Evolutionary conservation across 1,284 basidiomycete genomes (phyloP), one percentile per base, ranked within the genome.

Genomic region (Ceratobasidium sp.): DNA sequence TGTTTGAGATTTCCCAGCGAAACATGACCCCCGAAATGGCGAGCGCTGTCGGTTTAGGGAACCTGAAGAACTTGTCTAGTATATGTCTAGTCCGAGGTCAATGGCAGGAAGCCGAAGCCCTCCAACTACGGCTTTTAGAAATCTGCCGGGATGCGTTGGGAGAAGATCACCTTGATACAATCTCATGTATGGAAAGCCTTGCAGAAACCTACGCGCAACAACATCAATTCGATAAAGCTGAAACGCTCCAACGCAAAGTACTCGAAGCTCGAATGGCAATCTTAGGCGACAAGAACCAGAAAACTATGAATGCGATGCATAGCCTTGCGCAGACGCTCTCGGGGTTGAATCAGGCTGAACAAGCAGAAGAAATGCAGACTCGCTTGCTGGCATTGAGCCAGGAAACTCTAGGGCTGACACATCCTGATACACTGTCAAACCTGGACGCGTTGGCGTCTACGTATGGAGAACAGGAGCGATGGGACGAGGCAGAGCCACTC

Each of bases 371-470:
- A 12, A 10, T 72, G 6, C 43, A 64, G 34, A 18, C 2, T 8
- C 18, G 23, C 0, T 45, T 64, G 16, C 4, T 72, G 12, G 18
- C 3, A 5, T 16, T 21, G 12, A 41, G 45, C 2, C n/a, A 48
- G 18, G n/a, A 28, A 43, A 9, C 41, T 23, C 43, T 52, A 6
- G 71, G 71, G 12, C 10, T 12, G 2, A 21, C n/a, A 9, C 71
- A 72, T 23, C 45, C 58, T 28, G 59, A 72, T 43, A 62, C 60
- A 28, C 30, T 62, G 18, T 2, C 45, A 26, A 34, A 12, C 45
- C 1, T 62, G 45, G 26, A 23, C 45, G 10, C 26, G 8, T n/a
- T 62, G 2, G 60, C 60, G 3, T n/a, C 5, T 6, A 34, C 12
- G 2, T 50, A 30, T 23, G 4, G 45, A 9, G 28, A 2, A 12